Evolutionary conservation across 2,329 filamentous ascomycete genomes (phyloP).

Genomic region (Fusarium heterosporum): DNA sequence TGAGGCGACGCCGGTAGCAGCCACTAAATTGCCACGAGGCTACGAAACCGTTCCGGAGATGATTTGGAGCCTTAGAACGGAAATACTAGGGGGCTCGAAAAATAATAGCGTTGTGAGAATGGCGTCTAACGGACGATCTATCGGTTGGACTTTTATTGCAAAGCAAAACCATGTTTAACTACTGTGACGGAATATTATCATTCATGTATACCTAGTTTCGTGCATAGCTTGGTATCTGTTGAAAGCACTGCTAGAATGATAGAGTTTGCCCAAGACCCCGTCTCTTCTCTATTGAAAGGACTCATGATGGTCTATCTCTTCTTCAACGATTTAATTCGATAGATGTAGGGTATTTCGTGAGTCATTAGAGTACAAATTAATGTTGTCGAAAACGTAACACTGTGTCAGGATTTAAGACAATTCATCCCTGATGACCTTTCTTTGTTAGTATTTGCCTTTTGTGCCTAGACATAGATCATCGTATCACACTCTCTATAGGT

Average conservation of each 20-base stretch:
- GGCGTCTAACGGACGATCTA: not conserved
- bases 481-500: not conserved
- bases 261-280: not conserved
- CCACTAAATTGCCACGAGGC: not conserved
- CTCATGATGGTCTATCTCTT: not conserved
- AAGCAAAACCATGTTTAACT: no score
- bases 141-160: no score
- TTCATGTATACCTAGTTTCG: no score
- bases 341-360: not conserved
- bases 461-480: not conserved
- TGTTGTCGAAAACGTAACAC: not conserved
- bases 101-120: not conserved
- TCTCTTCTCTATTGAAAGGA: not conserved
- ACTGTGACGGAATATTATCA: no score
- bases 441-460: not conserved
- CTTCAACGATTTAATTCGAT: not conserved
- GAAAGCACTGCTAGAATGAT: not conserved
- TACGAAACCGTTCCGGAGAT: not conserved
- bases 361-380: not conserved
- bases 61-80: not conserved
- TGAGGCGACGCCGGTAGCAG: not conserved
- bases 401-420: conserved; percentile 15
- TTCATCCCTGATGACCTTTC: conserved; percentile 4
- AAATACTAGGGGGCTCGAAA: not conserved
- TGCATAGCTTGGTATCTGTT: no score